Conservation (phyloP, 345 rosid genomes). For the Cochlearia excelsa region DNA sequence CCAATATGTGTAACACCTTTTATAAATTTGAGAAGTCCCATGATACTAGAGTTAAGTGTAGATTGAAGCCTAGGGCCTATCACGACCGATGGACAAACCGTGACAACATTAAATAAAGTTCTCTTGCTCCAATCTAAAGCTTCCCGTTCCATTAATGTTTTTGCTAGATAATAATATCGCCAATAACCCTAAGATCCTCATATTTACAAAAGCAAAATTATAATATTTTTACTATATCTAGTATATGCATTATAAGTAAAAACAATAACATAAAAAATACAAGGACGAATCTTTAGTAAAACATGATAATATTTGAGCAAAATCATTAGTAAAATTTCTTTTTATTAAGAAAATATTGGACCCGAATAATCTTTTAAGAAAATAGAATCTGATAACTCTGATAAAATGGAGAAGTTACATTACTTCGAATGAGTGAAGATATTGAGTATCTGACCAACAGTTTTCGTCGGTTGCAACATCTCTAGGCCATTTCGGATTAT, state of each 20-base stretch:
- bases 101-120: slow-evolving; percentile 38
- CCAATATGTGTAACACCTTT: slow-evolving; percentile 37
- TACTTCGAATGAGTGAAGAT: slow-evolving; percentile 39
- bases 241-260: background rate
- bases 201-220: too few species aligned
- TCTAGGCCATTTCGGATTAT: slow-evolving; percentile 43
- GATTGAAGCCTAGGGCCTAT: slow-evolving; percentile 64
- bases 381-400: background rate
- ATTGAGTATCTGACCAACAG: slow-evolving; percentile 45
- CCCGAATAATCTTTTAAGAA: background rate
- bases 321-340: too few species aligned
- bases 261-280: background rate
- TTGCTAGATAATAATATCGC: slow-evolving; percentile 37
- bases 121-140: slow-evolving; percentile 44
- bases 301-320: too few species aligned
- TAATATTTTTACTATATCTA: too few species aligned
- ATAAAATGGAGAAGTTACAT: background rate
- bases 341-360: too few species aligned
- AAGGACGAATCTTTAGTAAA: too few species aligned
- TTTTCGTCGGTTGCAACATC: slow-evolving; percentile 38
- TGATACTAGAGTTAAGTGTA: slow-evolving; percentile 48
- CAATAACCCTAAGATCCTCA: slow-evolving; percentile 30
- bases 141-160: slow-evolving; percentile 48
- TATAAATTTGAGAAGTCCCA: slow-evolving; percentile 35
- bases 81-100: slow-evolving; percentile 46